A percentile compares a stretch with the other conserved stretches of the same genome.
These are phyloP conservation scores for Madurella fahalii DNA, from an alignment of 2,329 filamentous ascomycete genomes.

Conservation along the genomic window DNA sequence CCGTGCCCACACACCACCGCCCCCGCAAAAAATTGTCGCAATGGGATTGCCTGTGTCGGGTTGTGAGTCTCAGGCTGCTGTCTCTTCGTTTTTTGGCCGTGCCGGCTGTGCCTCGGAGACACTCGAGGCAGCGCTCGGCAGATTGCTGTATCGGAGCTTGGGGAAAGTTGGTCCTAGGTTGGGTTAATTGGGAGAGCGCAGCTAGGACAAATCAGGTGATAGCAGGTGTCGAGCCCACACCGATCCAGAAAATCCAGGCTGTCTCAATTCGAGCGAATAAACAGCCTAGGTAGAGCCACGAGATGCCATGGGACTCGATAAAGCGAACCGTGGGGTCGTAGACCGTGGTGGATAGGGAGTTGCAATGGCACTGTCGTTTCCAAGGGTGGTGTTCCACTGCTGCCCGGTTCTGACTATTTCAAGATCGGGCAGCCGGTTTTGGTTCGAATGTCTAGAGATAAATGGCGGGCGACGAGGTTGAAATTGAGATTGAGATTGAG, in stretches of 20 bases:
- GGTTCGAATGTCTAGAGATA: neutral
- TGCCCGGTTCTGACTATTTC: neutral
- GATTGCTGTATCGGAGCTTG: neutral
- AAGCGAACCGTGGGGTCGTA: neutral
- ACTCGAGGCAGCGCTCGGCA: neutral
- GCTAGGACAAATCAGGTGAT: slow-evolving; percentile 9
- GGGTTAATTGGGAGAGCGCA: no score
- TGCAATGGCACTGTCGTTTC: neutral
- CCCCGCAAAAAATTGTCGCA: neutral
- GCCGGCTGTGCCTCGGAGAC: slow-evolving; percentile 1
- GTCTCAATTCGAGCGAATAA: neutral
- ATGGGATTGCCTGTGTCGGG: neutral
- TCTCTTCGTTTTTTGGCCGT: neutral
- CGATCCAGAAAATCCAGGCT: neutral
- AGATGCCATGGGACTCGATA: neutral
- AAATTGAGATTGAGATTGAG: neutral
- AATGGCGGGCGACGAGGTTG: neutral
- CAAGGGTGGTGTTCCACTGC: neutral
- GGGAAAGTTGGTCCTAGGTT: neutral
- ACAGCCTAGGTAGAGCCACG: neutral
- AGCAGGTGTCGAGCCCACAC: slow-evolving; percentile 1
- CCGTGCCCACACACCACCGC: slow-evolving; percentile 1
- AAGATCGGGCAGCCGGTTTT: neutral
- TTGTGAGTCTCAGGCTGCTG: neutral
- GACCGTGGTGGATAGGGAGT: neutral